Conservation (phyloP, 345 rosid species). For the Raphanus sativus region DNA sequence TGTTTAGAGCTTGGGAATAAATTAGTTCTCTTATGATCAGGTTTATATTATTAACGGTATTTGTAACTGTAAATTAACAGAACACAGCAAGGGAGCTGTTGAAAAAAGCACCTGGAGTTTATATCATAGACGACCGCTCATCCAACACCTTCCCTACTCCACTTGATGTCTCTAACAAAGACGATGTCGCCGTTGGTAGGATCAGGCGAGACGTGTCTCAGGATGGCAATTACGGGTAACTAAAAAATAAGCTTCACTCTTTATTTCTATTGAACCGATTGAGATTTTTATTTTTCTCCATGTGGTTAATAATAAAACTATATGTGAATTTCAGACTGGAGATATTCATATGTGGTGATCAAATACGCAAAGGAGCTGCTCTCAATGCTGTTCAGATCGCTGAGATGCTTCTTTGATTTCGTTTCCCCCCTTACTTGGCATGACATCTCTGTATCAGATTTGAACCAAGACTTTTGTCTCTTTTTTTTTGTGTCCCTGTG, state of each 20-base stretch:
- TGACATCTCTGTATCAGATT: conserved; percentile 1
- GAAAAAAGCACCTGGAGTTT: conserved; percentile 75
- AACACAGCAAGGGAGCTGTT: conserved; percentile 74
- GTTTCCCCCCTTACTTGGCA: neutral
- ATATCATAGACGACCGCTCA: conserved; percentile 74
- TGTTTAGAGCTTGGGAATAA: too few species aligned
- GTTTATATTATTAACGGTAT: too few species aligned
- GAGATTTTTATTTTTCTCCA: neutral
- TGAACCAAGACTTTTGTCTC: too few species aligned
- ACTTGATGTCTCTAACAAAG: conserved; percentile 82
- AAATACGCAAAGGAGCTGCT: conserved; percentile 97
- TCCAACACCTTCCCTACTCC: conserved; percentile 95
- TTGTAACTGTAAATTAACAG: conserved; percentile 32
- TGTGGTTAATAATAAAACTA: neutral
- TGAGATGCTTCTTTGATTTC: conserved; percentile 66
- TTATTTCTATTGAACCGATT: neutral
- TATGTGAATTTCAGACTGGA: conserved; percentile 64
- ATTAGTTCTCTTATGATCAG: too few species aligned
- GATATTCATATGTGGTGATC: conserved; percentile 93
- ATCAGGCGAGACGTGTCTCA: conserved; percentile 83
- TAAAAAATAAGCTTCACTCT: conserved; percentile 21
- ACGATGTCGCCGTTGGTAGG: conserved; percentile 93
- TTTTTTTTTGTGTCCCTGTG: neutral
- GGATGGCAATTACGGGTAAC: conserved; percentile 82
- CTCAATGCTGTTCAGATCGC: conserved; percentile 97